A percentile compares a stretch with the other conserved stretches of the same genome.
These are phyloP conservation scores for Eimeria brunetti DNA, from an alignment of 169 alveolate genomes.

Conservation along the genomic window DNA sequence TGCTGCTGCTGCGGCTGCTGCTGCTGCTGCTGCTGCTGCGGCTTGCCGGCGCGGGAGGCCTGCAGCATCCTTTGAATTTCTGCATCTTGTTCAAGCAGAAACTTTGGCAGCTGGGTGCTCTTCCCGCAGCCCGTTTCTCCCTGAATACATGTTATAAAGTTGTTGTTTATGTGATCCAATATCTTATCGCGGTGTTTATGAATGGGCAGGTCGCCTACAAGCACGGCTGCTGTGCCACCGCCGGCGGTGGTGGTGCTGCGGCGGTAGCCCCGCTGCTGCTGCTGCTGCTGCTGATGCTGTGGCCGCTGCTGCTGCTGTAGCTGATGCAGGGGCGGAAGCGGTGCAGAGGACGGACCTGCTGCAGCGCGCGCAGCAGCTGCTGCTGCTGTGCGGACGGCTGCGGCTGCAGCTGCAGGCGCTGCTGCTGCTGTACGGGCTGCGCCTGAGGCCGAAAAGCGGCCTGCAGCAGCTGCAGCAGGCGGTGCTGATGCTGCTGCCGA, in stretches of 20 bases:
- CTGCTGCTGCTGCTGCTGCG: too few species aligned
- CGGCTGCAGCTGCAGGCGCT: neutral
- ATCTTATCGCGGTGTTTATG: slow-evolving; percentile 70
- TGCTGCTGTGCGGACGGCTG: neutral
- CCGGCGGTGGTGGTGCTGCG: slow-evolving; percentile 19
- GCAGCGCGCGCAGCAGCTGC: neutral
- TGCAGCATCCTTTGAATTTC: neutral
- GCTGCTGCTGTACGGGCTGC: neutral
- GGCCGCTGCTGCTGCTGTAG: neutral
- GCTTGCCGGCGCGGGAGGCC: neutral
- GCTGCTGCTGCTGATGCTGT: slow-evolving; percentile 22
- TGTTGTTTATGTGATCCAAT: slow-evolving; percentile 50
- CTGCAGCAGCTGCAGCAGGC: too few species aligned
- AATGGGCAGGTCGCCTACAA: slow-evolving; percentile 80
- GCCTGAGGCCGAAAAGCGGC: too few species aligned
- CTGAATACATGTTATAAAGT: slow-evolving; percentile 78
- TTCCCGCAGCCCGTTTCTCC: slow-evolving; percentile 84
- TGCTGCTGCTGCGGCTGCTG: neutral
- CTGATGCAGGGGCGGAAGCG: too few species aligned
- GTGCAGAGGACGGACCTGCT: neutral
- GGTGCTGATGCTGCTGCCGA: too few species aligned
- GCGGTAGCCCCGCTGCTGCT: neutral
- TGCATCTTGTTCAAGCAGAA: slow-evolving; percentile 73
- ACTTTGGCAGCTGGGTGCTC: slow-evolving; percentile 81
- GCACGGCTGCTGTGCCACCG: neutral